Percentiles rank a stretch among this genome's conserved stretches.
phyloP scores from a whole-genome alignment of 768 basidiomycete species.

The Naganishia randhawae region DNA sequence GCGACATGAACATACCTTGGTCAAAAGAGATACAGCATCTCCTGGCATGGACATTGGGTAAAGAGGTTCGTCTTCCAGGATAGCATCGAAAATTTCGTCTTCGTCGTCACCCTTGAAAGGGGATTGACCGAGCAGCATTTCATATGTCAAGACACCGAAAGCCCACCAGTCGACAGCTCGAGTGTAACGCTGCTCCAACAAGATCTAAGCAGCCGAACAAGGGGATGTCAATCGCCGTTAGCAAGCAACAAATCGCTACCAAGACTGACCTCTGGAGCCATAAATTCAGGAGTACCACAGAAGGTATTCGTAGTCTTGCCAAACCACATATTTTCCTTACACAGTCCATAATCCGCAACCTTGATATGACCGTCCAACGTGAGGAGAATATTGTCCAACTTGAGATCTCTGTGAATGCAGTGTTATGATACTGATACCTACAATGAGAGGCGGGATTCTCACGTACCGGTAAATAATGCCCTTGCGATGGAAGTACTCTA shows the following conservation, averaged over 20 bases:
- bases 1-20: constrained; percentile 62
- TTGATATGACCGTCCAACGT: constrained; percentile 97
- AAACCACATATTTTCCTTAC: constrained; percentile 98
- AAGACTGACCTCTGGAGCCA: constrained; percentile 87
- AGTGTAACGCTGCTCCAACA: constrained; percentile 97
- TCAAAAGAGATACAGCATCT: constrained; percentile 90
- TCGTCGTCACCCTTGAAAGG: constrained; percentile 99
- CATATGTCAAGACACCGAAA: constrained; percentile 95
- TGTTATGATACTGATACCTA: neutral
- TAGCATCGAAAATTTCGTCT: constrained; percentile 99
- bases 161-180: constrained; percentile 99
- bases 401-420: constrained; percentile 69
- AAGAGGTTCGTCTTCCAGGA: constrained; percentile 93
- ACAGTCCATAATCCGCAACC: constrained; percentile 97
- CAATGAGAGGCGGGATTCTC: neutral
- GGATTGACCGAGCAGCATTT: constrained; percentile 97
- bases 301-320: constrained; percentile 96
- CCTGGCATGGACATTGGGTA: constrained; percentile 99
- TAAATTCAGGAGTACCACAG: constrained; percentile 98
- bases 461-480: constrained; percentile 96
- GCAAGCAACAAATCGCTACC: neutral
- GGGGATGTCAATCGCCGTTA: constrained; percentile 2
- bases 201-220: constrained; percentile 64
- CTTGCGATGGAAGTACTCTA: constrained; percentile 97
- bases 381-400: constrained; percentile 94